A percentile compares a stretch with the other conserved stretches of the same genome.
These are phyloP conservation scores for Lentinus brumalis DNA, from an alignment of 768 basidiomycete species.

Conservation along the genomic window DNA sequence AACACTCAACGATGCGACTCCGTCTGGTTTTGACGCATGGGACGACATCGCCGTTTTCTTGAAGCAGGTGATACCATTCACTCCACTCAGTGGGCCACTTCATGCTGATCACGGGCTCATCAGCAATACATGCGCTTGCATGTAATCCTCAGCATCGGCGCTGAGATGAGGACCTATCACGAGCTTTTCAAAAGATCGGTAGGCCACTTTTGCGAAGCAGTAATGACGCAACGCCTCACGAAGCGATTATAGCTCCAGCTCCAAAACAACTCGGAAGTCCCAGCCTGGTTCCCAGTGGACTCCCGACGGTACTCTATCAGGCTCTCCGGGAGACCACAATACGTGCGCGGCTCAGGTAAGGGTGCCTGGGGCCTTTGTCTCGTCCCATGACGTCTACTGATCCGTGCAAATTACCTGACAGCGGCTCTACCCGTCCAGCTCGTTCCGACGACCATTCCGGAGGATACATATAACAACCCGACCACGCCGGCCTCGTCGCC, in stretches of 20 bases:
- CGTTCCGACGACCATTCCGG: slow-evolving; percentile 6
- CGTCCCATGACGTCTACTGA: neutral
- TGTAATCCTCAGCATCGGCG: slow-evolving; percentile 51
- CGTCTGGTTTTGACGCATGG: slow-evolving; percentile 29
- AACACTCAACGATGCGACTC: slow-evolving; percentile 11
- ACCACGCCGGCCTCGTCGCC: slow-evolving; percentile 7
- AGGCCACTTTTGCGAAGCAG: neutral
- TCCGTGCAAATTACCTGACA: neutral
- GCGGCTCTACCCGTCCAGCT: slow-evolving; percentile 9
- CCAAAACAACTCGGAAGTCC: slow-evolving; percentile 22
- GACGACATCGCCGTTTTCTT: slow-evolving; percentile 22
- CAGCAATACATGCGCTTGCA: slow-evolving; percentile 62
- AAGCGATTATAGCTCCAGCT: slow-evolving; percentile 34
- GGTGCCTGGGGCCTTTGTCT: neutral
- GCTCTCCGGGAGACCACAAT: slow-evolving; percentile 40
- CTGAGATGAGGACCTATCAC: slow-evolving; percentile 47
- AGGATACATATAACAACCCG: slow-evolving; percentile 17
- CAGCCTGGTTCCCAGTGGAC: slow-evolving; percentile 46
- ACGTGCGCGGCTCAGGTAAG: slow-evolving; percentile 17
- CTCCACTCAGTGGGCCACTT: too few relatives aligned
- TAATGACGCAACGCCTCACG: slow-evolving; percentile 23
- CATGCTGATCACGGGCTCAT: slow-evolving; percentile 32
- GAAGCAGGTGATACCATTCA: slow-evolving; percentile 16
- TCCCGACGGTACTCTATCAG: slow-evolving; percentile 40
- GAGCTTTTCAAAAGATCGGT: slow-evolving; percentile 44